Evolutionary conservation across 2,329 filamentous ascomycete genomes (phyloP).

Genomic region (Ophidiomyces ophidiicola): DNA sequence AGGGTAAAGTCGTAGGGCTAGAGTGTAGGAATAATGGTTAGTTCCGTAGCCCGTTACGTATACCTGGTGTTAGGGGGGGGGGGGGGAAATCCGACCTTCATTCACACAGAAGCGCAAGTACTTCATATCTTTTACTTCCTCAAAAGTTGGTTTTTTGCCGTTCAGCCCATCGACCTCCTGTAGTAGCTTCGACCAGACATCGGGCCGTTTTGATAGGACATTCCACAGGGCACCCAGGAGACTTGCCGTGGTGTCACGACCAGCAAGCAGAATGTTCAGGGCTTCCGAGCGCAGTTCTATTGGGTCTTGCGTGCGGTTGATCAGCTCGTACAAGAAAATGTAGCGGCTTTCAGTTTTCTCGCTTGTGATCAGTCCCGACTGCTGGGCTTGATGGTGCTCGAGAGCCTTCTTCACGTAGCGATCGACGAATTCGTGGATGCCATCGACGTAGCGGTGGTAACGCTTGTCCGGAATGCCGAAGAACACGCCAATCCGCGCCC

Average conservation of each 20-base stretch:
- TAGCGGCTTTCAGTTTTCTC: slow-evolving; percentile 30
- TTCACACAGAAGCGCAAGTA: slow-evolving; percentile 61
- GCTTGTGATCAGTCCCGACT: slow-evolving; percentile 16
- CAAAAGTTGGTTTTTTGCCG: slow-evolving; percentile 54
- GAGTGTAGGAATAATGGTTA: not conserved
- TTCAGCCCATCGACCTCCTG: slow-evolving; percentile 57
- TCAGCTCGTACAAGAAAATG: slow-evolving; percentile 47
- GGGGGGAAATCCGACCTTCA: slow-evolving; percentile 40
- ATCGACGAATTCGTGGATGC: slow-evolving; percentile 21
- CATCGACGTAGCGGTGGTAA: slow-evolving; percentile 22
- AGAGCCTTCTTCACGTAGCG: slow-evolving; percentile 20
- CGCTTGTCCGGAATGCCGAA: slow-evolving; percentile 19
- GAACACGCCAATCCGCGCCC: slow-evolving; percentile 21
- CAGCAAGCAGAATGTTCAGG: slow-evolving; percentile 67
- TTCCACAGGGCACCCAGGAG: slow-evolving; percentile 72
- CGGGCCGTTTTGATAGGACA: slow-evolving; percentile 61
- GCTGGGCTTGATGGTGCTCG: slow-evolving; percentile 17
- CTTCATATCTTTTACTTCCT: slow-evolving; percentile 78
- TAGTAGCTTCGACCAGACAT: slow-evolving; percentile 55
- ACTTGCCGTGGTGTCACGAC: slow-evolving; percentile 69
- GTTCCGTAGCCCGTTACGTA: too few relatives aligned
- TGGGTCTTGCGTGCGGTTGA: slow-evolving; percentile 37
- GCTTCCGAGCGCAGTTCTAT: slow-evolving; percentile 39
- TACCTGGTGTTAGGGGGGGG: too few relatives aligned
- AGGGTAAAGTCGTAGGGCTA: slow-evolving; percentile 58